Conservation (phyloP, 2,329 filamentous ascomycete species). For the Colletotrichum somersetense region DNA sequence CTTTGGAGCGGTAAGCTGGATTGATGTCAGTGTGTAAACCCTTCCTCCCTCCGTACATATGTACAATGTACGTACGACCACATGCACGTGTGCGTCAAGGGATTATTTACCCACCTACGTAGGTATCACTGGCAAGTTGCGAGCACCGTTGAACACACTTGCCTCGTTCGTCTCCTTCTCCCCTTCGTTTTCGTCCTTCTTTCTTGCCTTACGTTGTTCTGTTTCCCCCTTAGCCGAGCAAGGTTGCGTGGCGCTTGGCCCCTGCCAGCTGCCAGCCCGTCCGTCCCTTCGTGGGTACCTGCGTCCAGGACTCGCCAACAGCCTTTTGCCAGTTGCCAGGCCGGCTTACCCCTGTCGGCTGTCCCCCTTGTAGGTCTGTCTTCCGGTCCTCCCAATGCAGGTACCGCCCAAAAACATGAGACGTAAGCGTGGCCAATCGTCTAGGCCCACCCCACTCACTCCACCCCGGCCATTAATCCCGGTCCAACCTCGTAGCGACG, state of each 20-base stretch:
- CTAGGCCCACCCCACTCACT: not conserved
- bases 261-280: conserved; percentile 1
- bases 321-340: conserved; percentile 18
- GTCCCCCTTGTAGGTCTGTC: conserved; percentile 11
- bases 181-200: not conserved
- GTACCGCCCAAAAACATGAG: conserved; percentile 42
- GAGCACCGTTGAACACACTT: not conserved
- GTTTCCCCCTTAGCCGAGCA: conserved; percentile 15
- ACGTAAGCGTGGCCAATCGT: conserved; percentile 39
- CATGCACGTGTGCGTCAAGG: not conserved
- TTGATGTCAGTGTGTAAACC: not conserved
- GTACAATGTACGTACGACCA: not conserved
- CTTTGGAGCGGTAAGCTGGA: not conserved
- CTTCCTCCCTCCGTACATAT: too few species aligned
- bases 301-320: not conserved
- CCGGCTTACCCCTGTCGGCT: conserved; percentile 22
- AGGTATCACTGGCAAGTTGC: not conserved
- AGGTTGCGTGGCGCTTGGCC: not conserved
- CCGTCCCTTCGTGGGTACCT: too few species aligned
- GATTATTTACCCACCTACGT: too few species aligned
- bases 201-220: not conserved
- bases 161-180: not conserved
- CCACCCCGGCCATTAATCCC: conserved; percentile 18
- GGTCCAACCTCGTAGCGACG: conserved; percentile 28
- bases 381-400: conserved; percentile 40